Evolutionary conservation across 176 grass and related monocot species (phyloP).

Genomic region (Phoenix dactylifera): DNA sequence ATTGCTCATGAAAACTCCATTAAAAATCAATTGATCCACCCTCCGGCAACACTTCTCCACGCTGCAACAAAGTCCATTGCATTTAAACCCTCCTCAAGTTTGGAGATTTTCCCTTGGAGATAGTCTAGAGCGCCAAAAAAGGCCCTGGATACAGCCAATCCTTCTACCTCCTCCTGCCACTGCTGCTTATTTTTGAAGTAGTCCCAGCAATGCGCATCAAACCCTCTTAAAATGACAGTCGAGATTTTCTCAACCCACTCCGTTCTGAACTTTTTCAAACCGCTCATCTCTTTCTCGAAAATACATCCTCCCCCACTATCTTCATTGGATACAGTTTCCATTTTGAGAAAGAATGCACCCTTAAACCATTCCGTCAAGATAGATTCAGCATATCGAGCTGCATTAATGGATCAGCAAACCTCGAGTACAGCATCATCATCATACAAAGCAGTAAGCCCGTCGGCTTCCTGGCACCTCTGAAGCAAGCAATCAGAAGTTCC

Average conservation of each 20-base stretch:
- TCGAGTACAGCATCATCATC: conserved; percentile 73
- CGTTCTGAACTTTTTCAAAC: conserved; percentile 45
- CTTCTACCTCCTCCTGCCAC: conserved; percentile 66
- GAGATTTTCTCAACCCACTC: conserved; percentile 82
- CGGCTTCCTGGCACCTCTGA: conserved; percentile 83
- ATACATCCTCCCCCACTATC: conserved; percentile 20
- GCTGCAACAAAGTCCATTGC: conserved; percentile 51
- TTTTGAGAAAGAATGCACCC: conserved; percentile 85
- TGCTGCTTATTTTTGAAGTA: conserved; percentile 81
- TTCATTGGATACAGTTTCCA: conserved; percentile 44
- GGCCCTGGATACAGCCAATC: conserved; percentile 35
- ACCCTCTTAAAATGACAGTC: conserved; percentile 73
- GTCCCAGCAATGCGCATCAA: conserved; percentile 55
- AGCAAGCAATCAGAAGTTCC: conserved; percentile 62
- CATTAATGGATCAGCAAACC: conserved; percentile 69
- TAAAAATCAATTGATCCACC: conserved; percentile 59
- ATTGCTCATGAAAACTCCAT: conserved; percentile 42
- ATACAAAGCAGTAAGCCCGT: conserved; percentile 82
- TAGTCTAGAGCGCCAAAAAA: conserved; percentile 57
- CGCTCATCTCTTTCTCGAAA: conserved; percentile 59
- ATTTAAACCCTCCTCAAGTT: conserved; percentile 56
- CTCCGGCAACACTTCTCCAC: conserved; percentile 57
- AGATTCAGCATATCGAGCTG: conserved; percentile 45
- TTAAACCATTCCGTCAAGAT: conserved; percentile 75
- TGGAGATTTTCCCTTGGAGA: conserved; percentile 64